A percentile compares a stretch with the other conserved stretches of the same genome.
phyloP scores from a whole-genome alignment of 176 grass and related monocot species.

The Chloris gayana region DNA sequence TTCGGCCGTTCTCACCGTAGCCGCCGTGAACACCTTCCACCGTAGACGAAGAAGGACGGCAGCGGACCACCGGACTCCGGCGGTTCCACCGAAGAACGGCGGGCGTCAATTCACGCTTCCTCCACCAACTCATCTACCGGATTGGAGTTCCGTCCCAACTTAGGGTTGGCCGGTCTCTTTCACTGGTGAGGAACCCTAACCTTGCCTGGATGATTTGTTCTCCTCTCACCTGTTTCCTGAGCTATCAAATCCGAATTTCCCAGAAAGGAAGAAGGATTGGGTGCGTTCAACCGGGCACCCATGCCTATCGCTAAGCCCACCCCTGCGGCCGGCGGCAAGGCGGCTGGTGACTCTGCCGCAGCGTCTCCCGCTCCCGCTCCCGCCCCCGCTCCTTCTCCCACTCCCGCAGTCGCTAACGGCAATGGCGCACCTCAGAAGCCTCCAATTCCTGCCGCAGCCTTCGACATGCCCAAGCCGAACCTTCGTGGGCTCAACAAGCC shows the following conservation, averaged over 20 bases:
- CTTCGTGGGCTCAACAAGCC: constrained; percentile 94
- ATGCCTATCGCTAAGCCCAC: constrained; percentile 4
- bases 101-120: background rate
- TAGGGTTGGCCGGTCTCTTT: background rate
- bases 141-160: background rate
- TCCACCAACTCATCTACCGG: background rate
- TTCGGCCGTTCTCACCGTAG: background rate
- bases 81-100: background rate
- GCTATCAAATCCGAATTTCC: background rate
- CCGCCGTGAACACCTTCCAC: background rate
- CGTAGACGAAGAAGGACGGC: background rate
- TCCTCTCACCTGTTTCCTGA: background rate
- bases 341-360: constrained; percentile 25
- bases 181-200: background rate
- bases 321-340: constrained; percentile 32
- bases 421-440: constrained; percentile 63
- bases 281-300: background rate
- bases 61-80: background rate
- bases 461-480: constrained; percentile 80
- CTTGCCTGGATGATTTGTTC: background rate
- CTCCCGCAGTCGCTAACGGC: constrained; percentile 46
- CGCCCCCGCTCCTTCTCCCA: constrained; percentile 36
- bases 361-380: background rate
- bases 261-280: background rate
- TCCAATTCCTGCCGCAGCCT: constrained; percentile 26